Base-by-base conservation (phyloP, 1,284 basidiomycete species). In the Cutaneotrichosporon mucoides region DNA sequence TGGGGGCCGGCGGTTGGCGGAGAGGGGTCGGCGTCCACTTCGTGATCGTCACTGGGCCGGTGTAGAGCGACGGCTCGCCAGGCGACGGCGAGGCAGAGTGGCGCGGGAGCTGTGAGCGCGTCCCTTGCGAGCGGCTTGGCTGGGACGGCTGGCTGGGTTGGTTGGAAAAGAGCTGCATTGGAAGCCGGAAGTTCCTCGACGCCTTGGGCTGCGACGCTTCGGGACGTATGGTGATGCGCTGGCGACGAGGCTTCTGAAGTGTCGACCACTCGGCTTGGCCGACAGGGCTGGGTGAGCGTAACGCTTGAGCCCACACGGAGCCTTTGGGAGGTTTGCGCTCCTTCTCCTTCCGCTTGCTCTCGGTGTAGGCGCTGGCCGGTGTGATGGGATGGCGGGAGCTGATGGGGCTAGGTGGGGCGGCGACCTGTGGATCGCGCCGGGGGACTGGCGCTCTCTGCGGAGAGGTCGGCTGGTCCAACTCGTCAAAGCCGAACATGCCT, bases 11-110 rank as follows among this genome's bases (percentile, higher is more conserved):
- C 6, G 24, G 24, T 24, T 24, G 48, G 37, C 37, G 6, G 24
- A 37, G 51, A 2, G 57, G 42, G 2, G 53, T 55, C n/a, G 59
- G 59, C 13, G 59, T 40, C 59, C 59, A 60, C 4, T 53, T 41
- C 3, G 59, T 56, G 41, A 60, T 34, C 16, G 53, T 59, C 6
- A 33, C 36, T 5, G 38, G 35, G 9, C 24, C 33, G 36, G 16
- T 34, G 34, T 13, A 10, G 36, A 36, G 7, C 13, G 49, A 33
- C 2, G 37, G 11, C 38, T 51, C 49, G 36, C 15, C 38, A 11
- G 34, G 24, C 10, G 12, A 7, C 2, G 37, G n/a, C 4, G 37
- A 34, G 40, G 35, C 40, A 38, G 7, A 5, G 33, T 51, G 34
- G 40, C 15, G 1, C 45, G 46, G 7, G 46, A n/a, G 7, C 7